Percentiles rank a stretch among this genome's conserved stretches.
Conservation (phyloP, 345 rosid genomes). For the Eucalyptus pauciflora region DNA sequence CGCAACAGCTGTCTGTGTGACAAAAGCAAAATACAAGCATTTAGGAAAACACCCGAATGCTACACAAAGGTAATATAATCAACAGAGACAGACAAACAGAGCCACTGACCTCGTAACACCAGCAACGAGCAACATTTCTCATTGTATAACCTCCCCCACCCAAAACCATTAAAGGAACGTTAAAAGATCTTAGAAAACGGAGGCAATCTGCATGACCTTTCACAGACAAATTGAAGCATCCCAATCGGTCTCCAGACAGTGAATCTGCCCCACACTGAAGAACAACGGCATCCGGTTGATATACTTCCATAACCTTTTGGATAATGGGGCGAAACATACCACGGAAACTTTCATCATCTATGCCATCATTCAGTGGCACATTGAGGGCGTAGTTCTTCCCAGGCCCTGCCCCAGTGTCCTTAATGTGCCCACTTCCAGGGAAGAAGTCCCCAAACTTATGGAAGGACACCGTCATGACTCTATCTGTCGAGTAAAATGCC, state of each 20-base stretch:
- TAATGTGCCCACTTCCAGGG: slow-evolving; percentile 92
- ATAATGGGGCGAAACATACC: slow-evolving; percentile 77
- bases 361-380: slow-evolving; percentile 83
- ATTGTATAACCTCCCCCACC: slow-evolving; percentile 99
- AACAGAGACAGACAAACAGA: neutral
- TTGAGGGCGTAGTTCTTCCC: slow-evolving; percentile 92
- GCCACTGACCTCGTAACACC: slow-evolving; percentile 87
- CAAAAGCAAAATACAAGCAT: neutral
- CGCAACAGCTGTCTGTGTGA: slow-evolving; percentile 84
- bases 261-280: slow-evolving; percentile 99
- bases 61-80: neutral
- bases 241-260: slow-evolving; percentile 88
- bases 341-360: slow-evolving; percentile 82
- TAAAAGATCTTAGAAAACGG: slow-evolving; percentile 77
- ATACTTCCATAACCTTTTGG: slow-evolving; percentile 89
- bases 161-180: slow-evolving; percentile 90
- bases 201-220: slow-evolving; percentile 99
- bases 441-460: slow-evolving; percentile 97
- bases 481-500: slow-evolving; percentile 97
- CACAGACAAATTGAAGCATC: slow-evolving; percentile 94
- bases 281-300: slow-evolving; percentile 98
- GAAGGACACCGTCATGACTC: slow-evolving; percentile 98
- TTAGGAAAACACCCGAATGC: neutral
- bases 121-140: slow-evolving; percentile 96
- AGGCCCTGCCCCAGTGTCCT: slow-evolving; percentile 52